phyloP scores from a whole-genome alignment of 2,329 filamentous ascomycete species.

The Microascus cirrosus region DNA sequence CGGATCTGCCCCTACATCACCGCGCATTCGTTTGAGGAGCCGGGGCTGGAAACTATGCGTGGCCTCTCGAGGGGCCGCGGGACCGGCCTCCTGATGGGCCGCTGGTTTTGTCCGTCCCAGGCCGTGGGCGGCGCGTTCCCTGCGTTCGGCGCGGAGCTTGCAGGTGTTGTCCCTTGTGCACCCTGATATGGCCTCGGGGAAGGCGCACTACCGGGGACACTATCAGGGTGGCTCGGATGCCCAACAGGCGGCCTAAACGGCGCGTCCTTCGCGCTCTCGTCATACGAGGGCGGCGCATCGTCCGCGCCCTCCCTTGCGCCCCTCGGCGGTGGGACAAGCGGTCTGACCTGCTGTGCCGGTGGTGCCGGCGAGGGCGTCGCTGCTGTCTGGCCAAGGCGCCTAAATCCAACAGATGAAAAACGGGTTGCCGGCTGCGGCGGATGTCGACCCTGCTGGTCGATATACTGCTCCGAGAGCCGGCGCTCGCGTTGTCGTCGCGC shows the following conservation, averaged over 20 bases:
- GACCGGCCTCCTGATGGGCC: conserved; percentile 6
- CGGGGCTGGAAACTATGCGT: too few species aligned
- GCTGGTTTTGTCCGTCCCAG: neutral
- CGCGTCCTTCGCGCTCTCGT: conserved; percentile 20
- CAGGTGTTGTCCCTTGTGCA: neutral
- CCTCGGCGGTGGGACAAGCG: conserved; percentile 30
- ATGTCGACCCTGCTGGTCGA: conserved; percentile 47
- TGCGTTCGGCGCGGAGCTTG: neutral
- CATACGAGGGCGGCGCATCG: conserved; percentile 17
- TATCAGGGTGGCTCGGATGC: conserved; percentile 35
- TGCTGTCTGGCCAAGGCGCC: conserved; percentile 1
- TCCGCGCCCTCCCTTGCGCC: conserved; percentile 28
- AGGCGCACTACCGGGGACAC: conserved; percentile 15
- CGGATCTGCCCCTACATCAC: conserved; percentile 27
- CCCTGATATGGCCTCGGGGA: conserved; percentile 5
- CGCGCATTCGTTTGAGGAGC: conserved; percentile 22
- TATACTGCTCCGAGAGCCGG: conserved; percentile 57
- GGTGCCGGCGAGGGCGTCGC: neutral
- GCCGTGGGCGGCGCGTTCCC: too few species aligned
- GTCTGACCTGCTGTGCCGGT: conserved; percentile 27
- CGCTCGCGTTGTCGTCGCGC: conserved; percentile 55
- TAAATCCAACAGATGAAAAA: neutral
- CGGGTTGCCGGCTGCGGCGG: neutral
- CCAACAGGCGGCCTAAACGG: conserved; percentile 41
- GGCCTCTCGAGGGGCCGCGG: conserved; percentile 6